These are phyloP conservation scores for Sporothrix euskadiensis DNA, from an alignment of 2,329 filamentous ascomycete genomes.

Conservation along the genomic window DNA sequence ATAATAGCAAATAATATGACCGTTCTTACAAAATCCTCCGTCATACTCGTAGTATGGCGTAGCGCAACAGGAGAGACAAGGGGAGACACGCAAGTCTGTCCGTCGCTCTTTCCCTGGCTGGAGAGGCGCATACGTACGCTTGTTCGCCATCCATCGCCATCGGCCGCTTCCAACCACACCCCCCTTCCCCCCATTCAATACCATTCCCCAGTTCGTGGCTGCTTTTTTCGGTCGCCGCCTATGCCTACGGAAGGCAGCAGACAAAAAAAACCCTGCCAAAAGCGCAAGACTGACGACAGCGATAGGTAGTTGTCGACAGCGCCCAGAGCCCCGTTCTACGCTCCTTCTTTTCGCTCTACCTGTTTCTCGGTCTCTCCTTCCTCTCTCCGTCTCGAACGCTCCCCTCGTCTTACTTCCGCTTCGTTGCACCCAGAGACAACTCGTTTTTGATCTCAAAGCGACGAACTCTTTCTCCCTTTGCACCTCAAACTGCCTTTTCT, in stretches of 20 bases:
- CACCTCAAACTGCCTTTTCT: not conserved
- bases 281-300: constrained; percentile 13
- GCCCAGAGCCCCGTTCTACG: constrained; percentile 14
- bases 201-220: constrained; percentile 13
- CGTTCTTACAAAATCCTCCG: constrained; percentile 21
- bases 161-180: constrained; percentile 17
- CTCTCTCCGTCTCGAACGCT: not conserved
- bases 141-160: constrained; percentile 32
- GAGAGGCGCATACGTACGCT: constrained; percentile 34
- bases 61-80: constrained; percentile 25
- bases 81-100: constrained; percentile 32
- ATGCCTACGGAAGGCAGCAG: constrained; percentile 21
- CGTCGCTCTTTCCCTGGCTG: constrained; percentile 31
- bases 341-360: constrained; percentile 21
- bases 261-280: not conserved
- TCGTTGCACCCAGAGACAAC: not conserved
- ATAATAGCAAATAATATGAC: constrained; percentile 20
- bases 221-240: constrained; percentile 23
- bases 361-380: constrained; percentile 1
- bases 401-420: not conserved
- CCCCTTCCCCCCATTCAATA: not conserved
- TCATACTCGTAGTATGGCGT: constrained; percentile 25
- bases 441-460: not conserved
- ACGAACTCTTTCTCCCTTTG: not conserved
- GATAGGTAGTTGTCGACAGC: not conserved